Base-by-base conservation (phyloP, 805 yeast genomes). In the Grigorovia transvaalensis region DNA sequence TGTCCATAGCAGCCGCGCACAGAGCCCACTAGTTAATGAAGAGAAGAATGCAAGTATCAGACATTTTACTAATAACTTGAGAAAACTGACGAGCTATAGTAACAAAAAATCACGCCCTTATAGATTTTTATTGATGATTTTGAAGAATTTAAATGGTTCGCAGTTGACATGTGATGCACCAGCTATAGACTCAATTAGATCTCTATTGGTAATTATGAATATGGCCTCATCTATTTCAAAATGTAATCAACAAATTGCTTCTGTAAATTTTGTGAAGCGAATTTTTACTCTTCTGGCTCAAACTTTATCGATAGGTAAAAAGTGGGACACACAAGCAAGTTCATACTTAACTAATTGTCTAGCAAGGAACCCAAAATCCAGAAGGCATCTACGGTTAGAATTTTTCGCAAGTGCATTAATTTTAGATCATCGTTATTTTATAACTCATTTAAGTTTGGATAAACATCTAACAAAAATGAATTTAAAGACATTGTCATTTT, bases 361-460 rank as follows among this genome's bases (percentile, higher is more conserved):
- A 4, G 45, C 55, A 17, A 60, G 57, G 51, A 57, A 60, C 46
- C 58, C 59, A 2, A 33, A 43, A 13, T 50, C 59, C 9, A 53
- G 54, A 15, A 53, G 57, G n/a, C 54, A 53, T 35, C 49, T 61
- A 2, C 60, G 57, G 47, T 50, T 65, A 35, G 64, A 62, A 51
- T 60, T 52, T 46, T 62, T 62, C 44, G 51, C 60, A 15, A 56
- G 59, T 5, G 57, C 61, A 3, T 49, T 62, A 7, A 57, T 66
- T 52, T 50, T 65, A 23, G 66, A 67, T 43, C 64, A 66, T 9
- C 54, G 58, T 23, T 51, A 59, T 3, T 61, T 68, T 23, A 52
- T 68, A 46, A 61, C 61, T 9, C 64, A 53, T 45, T 49, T 65
- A 17, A 46, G 53, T 17, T 47, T 56, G n/a, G 60, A 54, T 17